Conservation (phyloP, 371 early-diverging fungal species). For the Mucor saturninus region DNA sequence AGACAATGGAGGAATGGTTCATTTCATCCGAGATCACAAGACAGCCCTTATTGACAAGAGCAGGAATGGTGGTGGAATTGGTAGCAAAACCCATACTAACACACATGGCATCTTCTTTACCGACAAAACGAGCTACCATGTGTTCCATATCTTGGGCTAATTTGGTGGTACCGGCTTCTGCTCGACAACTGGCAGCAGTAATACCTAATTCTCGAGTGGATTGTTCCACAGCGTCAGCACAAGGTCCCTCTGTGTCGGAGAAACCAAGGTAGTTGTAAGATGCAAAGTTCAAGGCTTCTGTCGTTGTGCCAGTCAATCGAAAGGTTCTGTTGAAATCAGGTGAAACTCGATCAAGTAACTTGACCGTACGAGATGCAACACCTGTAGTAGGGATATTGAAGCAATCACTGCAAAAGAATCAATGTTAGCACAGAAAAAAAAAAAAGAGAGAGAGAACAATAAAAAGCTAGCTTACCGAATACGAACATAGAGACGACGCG, state of each 20-base stretch:
- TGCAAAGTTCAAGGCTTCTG: conserved; percentile 92
- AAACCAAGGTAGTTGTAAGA: conserved; percentile 99
- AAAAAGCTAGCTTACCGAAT: conserved; percentile 61
- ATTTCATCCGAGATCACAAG: conserved; percentile 98
- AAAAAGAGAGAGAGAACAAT: not conserved
- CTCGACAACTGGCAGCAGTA: conserved; percentile 67
- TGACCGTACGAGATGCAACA: conserved; percentile 93
- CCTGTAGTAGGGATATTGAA: conserved; percentile 97
- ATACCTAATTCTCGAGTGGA: conserved; percentile 70
- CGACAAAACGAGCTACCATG: conserved; percentile 95
- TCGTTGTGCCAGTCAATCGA: conserved; percentile 81
- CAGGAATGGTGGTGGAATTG: conserved; percentile 97
- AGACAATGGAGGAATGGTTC: conserved; percentile 97
- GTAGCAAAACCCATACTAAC: conserved; percentile 99
- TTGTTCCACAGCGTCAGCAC: conserved; percentile 91
- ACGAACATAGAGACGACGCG: conserved; percentile 91
- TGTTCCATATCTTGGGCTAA: conserved; percentile 86
- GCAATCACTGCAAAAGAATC: conserved; percentile 72
- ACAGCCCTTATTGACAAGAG: conserved; percentile 88
- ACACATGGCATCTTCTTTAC: conserved; percentile 93
- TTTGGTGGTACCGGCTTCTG: conserved; percentile 74
- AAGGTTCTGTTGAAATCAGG: conserved; percentile 89
- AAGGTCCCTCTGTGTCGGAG: conserved; percentile 89
- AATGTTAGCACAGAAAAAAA: not conserved
- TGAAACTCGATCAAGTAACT: conserved; percentile 84